These are phyloP conservation scores for Spathaspora sp. DNA, from an alignment of 1,139 yeast genomes.

Conservation along the genomic window DNA sequence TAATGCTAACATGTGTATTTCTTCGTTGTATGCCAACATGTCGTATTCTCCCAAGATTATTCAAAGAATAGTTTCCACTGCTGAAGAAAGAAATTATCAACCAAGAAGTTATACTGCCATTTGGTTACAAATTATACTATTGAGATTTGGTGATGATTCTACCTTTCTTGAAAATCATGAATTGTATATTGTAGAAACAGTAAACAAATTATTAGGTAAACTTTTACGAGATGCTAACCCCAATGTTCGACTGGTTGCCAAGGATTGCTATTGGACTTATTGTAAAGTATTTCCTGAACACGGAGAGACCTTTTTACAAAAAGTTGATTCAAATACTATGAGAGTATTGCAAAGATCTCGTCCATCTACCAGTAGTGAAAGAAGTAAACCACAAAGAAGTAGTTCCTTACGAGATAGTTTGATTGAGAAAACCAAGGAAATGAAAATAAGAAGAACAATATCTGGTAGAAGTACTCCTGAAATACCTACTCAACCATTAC, in stretches of 20 bases:
- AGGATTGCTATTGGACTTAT: slow-evolving; percentile 73
- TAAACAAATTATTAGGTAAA: slow-evolving; percentile 54
- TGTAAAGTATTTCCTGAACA: slow-evolving; percentile 47
- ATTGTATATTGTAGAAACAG: slow-evolving; percentile 41
- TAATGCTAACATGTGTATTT: slow-evolving; percentile 69
- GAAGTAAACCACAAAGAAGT: background rate
- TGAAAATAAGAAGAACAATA: slow-evolving; percentile 25
- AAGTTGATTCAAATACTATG: slow-evolving; percentile 35
- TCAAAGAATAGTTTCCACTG: slow-evolving; percentile 49
- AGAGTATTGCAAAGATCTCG: slow-evolving; percentile 48
- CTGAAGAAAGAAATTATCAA: slow-evolving; percentile 66
- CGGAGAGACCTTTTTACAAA: slow-evolving; percentile 53
- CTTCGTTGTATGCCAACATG: slow-evolving; percentile 57
- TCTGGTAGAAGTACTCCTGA: slow-evolving; percentile 18
- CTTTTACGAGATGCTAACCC: slow-evolving; percentile 82
- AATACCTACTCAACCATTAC: slow-evolving; percentile 6
- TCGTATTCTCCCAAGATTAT: slow-evolving; percentile 55
- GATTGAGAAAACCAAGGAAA: slow-evolving; percentile 34
- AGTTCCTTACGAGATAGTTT: slow-evolving; percentile 33
- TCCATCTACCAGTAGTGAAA: background rate
- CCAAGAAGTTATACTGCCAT: slow-evolving; percentile 70
- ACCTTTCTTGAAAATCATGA: slow-evolving; percentile 37
- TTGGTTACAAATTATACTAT: slow-evolving; percentile 66
- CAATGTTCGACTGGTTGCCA: slow-evolving; percentile 71
- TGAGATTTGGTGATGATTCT: slow-evolving; percentile 33